A percentile compares a stretch with the other conserved stretches of the same genome.
Conservation (phyloP, 108 stramenopile species). For the Cylindrotheca closterium region DNA sequence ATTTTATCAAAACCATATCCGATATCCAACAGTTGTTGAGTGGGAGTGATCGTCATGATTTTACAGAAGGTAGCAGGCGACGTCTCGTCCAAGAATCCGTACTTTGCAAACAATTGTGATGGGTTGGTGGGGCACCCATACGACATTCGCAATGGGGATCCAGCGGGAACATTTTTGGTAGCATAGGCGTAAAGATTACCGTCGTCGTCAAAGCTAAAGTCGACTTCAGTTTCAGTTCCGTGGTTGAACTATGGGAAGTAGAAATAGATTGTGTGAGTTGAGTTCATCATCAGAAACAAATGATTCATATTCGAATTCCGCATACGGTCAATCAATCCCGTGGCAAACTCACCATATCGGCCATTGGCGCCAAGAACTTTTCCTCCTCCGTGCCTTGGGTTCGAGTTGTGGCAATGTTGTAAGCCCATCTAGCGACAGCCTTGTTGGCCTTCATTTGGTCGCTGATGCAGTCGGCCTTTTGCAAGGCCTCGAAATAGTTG, state of each 20-base stretch:
- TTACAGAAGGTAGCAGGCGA: conserved; percentile 59
- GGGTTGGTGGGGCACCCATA: conserved; percentile 59
- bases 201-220: conserved; percentile 45
- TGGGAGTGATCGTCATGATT: conserved; percentile 35
- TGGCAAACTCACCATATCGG: conserved; percentile 39
- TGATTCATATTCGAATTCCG: too few relatives aligned
- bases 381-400: conserved; percentile 33
- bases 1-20: conserved; percentile 54
- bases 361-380: conserved; percentile 42
- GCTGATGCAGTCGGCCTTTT: conserved; percentile 23
- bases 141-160: conserved; percentile 44
- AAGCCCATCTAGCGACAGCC: conserved; percentile 56
- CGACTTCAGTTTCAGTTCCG: conserved; percentile 55
- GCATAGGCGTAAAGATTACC: conserved; percentile 48
- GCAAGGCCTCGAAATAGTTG: conserved; percentile 15
- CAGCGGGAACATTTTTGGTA: conserved; percentile 45
- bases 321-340: too few relatives aligned
- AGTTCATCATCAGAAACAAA: conserved; percentile 22
- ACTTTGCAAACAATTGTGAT: conserved; percentile 45
- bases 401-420: conserved; percentile 55
- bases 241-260: conserved; percentile 65
- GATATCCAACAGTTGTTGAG: conserved; percentile 39
- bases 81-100: conserved; percentile 60
- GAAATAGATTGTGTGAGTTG: too few relatives aligned
- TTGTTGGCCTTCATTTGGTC: conserved; percentile 42